phyloP scores from a whole-genome alignment of 1,139 yeast genomes.

The Taphrina communis region DNA sequence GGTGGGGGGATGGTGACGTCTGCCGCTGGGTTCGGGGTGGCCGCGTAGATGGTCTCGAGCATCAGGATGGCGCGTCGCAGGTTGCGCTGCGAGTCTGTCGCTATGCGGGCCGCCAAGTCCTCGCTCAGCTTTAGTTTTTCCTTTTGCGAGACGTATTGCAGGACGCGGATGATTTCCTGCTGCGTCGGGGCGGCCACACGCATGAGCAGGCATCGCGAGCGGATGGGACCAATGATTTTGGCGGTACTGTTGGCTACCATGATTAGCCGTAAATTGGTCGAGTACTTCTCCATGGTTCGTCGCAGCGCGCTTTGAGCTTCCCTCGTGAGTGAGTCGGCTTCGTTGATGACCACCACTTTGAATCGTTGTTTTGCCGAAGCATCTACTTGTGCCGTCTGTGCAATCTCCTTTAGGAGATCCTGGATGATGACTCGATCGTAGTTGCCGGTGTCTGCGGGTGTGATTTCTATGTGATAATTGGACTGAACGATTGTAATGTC shows the following conservation, averaged over 20 bases:
- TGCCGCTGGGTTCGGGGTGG: slow-evolving; percentile 54
- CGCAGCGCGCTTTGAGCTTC: slow-evolving; percentile 98
- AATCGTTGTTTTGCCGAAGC: slow-evolving; percentile 74
- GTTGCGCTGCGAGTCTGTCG: slow-evolving; percentile 67
- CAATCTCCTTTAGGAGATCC: slow-evolving; percentile 88
- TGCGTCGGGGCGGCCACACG: slow-evolving; percentile 82
- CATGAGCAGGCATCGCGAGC: slow-evolving; percentile 85
- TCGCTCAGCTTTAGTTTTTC: slow-evolving; percentile 61
- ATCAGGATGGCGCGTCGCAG: slow-evolving; percentile 77
- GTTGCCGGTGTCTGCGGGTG: slow-evolving; percentile 96
- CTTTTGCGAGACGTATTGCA: slow-evolving; percentile 61
- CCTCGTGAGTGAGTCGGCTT: slow-evolving; percentile 87
- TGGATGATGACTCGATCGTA: slow-evolving; percentile 94
- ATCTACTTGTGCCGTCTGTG: slow-evolving; percentile 93
- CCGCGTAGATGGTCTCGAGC: slow-evolving; percentile 80
- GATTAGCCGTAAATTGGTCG: slow-evolving; percentile 81
- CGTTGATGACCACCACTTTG: slow-evolving; percentile 82
- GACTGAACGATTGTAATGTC: slow-evolving; percentile 92
- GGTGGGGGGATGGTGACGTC: slow-evolving; percentile 61
- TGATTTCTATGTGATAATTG: slow-evolving; percentile 87
- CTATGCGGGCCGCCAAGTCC: slow-evolving; percentile 60
- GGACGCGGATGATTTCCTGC: slow-evolving; percentile 62
- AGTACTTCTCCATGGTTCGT: slow-evolving; percentile 97
- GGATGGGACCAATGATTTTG: slow-evolving; percentile 89
- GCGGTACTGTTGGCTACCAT: slow-evolving; percentile 88